A percentile compares a stretch with the other conserved stretches of the same genome.
Conservation (phyloP, 106 monocot species). For the Platanthera guangdongensis region DNA sequence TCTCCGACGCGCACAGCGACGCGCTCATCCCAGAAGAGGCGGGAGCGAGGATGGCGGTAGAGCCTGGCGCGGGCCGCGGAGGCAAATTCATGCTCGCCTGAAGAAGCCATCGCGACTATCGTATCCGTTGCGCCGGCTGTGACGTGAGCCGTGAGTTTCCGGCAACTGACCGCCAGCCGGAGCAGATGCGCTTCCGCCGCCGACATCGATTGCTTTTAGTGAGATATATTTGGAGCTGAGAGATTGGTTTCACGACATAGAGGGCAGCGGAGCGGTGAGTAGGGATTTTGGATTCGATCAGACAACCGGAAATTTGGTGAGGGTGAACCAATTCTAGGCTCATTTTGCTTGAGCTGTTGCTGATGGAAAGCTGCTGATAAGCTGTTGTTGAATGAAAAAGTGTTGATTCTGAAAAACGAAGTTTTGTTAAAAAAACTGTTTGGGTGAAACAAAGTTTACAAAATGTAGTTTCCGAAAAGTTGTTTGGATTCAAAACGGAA, state of each 20-base stretch:
- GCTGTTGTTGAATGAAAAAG: too few species aligned
- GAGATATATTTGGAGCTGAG: background rate
- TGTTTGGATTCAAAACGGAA: too few species aligned
- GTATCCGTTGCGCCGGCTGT: conserved; percentile 7
- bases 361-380: too few species aligned
- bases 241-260: background rate
- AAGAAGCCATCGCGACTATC: conserved; percentile 18
- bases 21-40: conserved; percentile 14
- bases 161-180: conserved; percentile 12
- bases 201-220: background rate
- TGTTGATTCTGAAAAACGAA: too few species aligned
- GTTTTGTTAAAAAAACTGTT: too few species aligned
- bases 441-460: too few species aligned
- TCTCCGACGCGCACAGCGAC: conserved; percentile 14
- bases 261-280: background rate
- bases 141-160: conserved; percentile 19
- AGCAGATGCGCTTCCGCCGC: conserved; percentile 10
- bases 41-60: conserved; percentile 10
- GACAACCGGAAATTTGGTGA: too few species aligned
- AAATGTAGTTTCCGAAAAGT: too few species aligned
- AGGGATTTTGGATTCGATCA: too few species aligned
- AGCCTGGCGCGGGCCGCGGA: conserved; percentile 2
- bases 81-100: conserved; percentile 15
- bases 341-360: too few species aligned
- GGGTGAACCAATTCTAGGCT: too few species aligned